Evolutionary conservation across 805 yeast species (phyloP).

Genomic region (Soucietia sequanensis): DNA sequence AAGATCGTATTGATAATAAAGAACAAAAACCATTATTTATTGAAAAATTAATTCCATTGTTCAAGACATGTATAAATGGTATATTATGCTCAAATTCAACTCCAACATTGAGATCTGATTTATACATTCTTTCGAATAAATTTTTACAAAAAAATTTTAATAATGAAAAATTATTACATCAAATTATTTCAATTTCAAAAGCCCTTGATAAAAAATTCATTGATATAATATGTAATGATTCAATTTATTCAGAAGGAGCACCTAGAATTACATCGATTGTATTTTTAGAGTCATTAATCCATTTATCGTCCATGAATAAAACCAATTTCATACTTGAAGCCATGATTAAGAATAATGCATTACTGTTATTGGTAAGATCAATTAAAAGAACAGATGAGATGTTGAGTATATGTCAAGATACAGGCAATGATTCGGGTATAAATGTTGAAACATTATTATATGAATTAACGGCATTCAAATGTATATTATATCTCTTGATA

Average conservation of each 20-base stretch:
- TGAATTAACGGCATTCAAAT: slow-evolving; percentile 75
- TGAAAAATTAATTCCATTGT: slow-evolving; percentile 63
- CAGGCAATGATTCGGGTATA: slow-evolving; percentile 21
- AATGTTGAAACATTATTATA: slow-evolving; percentile 57
- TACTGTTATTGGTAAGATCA: slow-evolving; percentile 63
- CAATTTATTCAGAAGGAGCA: slow-evolving; percentile 74
- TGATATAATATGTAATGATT: slow-evolving; percentile 70
- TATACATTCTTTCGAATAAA: slow-evolving; percentile 70
- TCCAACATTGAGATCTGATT: slow-evolving; percentile 67
- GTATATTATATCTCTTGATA: slow-evolving; percentile 65
- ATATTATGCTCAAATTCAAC: slow-evolving; percentile 69
- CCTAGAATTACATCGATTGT: slow-evolving; percentile 73
- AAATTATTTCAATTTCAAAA: slow-evolving; percentile 53
- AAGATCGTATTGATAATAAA: slow-evolving; percentile 16
- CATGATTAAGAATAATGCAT: slow-evolving; percentile 62
- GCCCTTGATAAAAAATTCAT: slow-evolving; percentile 60
- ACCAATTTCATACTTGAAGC: slow-evolving; percentile 59
- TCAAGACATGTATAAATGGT: slow-evolving; percentile 73
- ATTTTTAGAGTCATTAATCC: slow-evolving; percentile 67
- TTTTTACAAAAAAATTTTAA: slow-evolving; percentile 53
- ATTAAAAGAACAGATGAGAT: slow-evolving; percentile 69
- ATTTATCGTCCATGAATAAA: slow-evolving; percentile 51
- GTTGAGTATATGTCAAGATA: slow-evolving; percentile 35
- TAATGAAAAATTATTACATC: slow-evolving; percentile 42
- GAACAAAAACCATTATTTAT: slow-evolving; percentile 22